Evolutionary conservation across 176 grass and related monocot genomes (phyloP), one percentile per base, ranked within the genome.

Genomic region (Saccharum officinarum): DNA sequence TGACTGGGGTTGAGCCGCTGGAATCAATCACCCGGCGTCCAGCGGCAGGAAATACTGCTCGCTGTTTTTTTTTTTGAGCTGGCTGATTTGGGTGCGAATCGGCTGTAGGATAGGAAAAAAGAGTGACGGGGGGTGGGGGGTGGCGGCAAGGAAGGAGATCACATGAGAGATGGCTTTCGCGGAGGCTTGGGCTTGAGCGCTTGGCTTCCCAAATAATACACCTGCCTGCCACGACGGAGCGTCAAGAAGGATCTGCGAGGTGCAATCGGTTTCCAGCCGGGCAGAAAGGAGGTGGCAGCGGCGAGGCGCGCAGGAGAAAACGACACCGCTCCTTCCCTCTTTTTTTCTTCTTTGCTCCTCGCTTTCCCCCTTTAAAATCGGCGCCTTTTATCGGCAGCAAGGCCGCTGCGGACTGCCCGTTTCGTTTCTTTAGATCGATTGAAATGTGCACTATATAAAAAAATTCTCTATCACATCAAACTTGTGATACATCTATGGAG

Each of bases 311-410:
- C 20, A 13, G 67, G 33, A 28, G 79, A 77, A 25, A 78, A 83
- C 65, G 88, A 86, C 84, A 1, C 34, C 74, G 74, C 75, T 68
- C 59, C 63, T 46, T 55, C 72, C 76, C 67, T n/a, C 42, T 23
- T 25, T n/a, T 6, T 84, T 47, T 67, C 82, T 17, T 17, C 15
- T 52, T 52, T 52, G 47, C 47, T 52, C 47, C 47, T 52, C 4
- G 16, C 47, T 84, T 64, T 67, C n/a, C 69, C 63, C 14, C 87
- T 85, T 68, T 80, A 30, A 84, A 83, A 41, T 22, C 60, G 80
- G 68, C 18, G 45, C 76, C 50, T 84, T 88, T 84, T 18, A 16
- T 18, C 50, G 18, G 47, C 47, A 50, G 13, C 47, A 17, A 15
- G 0, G 15, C 49, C 16, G 49, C 49, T 52, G 49, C 49, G 16